Evolutionary conservation across 495 filamentous ascomycete species (phyloP).

Genomic region (Hyaloscypha finlandica): DNA sequence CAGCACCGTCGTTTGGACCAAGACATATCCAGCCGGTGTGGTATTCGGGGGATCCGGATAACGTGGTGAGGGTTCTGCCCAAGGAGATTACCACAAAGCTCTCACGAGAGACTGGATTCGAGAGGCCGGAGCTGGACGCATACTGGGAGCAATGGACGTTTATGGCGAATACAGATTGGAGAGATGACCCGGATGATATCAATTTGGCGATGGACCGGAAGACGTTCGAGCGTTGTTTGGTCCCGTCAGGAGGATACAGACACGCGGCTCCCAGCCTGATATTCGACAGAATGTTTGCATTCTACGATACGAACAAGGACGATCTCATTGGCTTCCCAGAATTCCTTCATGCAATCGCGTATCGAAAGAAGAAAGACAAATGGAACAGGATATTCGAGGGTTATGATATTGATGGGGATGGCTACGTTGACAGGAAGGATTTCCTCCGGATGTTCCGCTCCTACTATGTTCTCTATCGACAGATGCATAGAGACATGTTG

Average conservation of each 20-base stretch:
- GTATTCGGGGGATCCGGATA: constrained; percentile 86
- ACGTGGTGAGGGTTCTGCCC: constrained; percentile 62
- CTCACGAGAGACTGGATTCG: constrained; percentile 71
- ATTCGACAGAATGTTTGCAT: constrained; percentile 93
- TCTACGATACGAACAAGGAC: constrained; percentile 89
- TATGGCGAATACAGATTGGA: constrained; percentile 82
- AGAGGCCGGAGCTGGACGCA: constrained; percentile 82
- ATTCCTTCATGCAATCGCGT: constrained; percentile 82
- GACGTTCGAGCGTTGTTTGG: constrained; percentile 87
- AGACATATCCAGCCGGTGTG: constrained; percentile 74
- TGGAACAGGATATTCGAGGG: constrained; percentile 78
- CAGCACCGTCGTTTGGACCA: constrained; percentile 66
- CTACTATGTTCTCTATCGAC: constrained; percentile 82
- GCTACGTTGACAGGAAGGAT: constrained; percentile 83
- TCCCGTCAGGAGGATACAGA: constrained; percentile 75
- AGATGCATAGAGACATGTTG: constrained; percentile 82
- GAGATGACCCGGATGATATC: constrained; percentile 76
- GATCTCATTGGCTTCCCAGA: constrained; percentile 93
- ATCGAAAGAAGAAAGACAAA: constrained; percentile 75
- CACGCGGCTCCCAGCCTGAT: constrained; percentile 83
- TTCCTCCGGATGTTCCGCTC: constrained; percentile 90
- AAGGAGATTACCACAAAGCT: constrained; percentile 64
- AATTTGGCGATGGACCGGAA: constrained; percentile 83
- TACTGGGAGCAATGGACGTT: constrained; percentile 96
- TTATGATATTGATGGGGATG: constrained; percentile 90